Evolutionary conservation across 192 early-diverging fungal species (phyloP).

Genomic region (Allomyces arbusculus): DNA sequence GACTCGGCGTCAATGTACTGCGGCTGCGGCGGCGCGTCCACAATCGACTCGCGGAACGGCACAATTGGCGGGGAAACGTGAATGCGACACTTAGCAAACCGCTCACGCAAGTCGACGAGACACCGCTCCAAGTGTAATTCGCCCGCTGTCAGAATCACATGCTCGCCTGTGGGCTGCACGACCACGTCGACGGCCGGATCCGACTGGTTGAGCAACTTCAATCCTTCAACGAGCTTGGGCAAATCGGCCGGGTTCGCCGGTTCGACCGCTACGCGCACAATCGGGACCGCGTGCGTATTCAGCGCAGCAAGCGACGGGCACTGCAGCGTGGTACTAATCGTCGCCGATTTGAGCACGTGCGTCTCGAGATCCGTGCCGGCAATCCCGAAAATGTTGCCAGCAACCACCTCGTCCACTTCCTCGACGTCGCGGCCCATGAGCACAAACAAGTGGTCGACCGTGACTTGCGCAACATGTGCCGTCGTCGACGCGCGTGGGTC

Average conservation of each 20-base stretch:
- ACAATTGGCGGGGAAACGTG: slow-evolving; percentile 88
- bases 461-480: slow-evolving; percentile 44
- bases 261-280: slow-evolving; percentile 90
- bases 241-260: slow-evolving; percentile 80
- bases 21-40: slow-evolving; percentile 13
- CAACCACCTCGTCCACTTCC: slow-evolving; percentile 58
- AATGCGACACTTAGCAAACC: slow-evolving; percentile 85
- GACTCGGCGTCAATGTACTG: not conserved
- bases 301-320: slow-evolving; percentile 63
- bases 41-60: slow-evolving; percentile 88
- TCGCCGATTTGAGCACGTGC: slow-evolving; percentile 85
- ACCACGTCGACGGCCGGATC: slow-evolving; percentile 86
- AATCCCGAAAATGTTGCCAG: slow-evolving; percentile 93
- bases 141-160: slow-evolving; percentile 87
- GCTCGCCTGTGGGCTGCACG: slow-evolving; percentile 86
- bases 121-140: slow-evolving; percentile 95
- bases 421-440: slow-evolving; percentile 94
- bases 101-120: slow-evolving; percentile 76
- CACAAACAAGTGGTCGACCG: slow-evolving; percentile 62
- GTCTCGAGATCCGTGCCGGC: slow-evolving; percentile 52
- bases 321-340: slow-evolving; percentile 47
- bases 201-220: slow-evolving; percentile 78
- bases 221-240: slow-evolving; percentile 58
- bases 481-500: slow-evolving; percentile 29
- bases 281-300: slow-evolving; percentile 41